phyloP scores from a whole-genome alignment of 768 basidiomycete species.

The Rhizopogon roseolus region DNA sequence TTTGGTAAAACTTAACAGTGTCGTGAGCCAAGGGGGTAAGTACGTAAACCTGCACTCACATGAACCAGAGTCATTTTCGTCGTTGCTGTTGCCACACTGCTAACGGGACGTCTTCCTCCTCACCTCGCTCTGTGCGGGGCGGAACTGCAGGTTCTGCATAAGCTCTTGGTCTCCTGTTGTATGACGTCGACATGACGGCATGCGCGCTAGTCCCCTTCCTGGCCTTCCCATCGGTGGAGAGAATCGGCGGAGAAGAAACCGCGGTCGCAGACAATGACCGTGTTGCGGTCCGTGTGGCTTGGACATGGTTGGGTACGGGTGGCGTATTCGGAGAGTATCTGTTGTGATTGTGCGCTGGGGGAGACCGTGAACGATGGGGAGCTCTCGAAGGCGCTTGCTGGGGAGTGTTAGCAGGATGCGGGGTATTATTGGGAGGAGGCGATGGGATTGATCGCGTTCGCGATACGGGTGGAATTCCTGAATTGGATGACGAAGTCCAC shows the following conservation, averaged over 20 bases:
- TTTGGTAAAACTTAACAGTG: background rate
- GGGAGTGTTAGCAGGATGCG: constrained; percentile 18
- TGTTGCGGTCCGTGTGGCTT: constrained; percentile 38
- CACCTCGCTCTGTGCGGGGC: constrained; percentile 30
- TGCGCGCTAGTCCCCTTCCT: constrained; percentile 68
- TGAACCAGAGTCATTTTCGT: constrained; percentile 19
- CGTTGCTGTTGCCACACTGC: constrained; percentile 78
- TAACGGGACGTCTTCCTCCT: constrained; percentile 79
- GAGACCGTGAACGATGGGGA: constrained; percentile 46
- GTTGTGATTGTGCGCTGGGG: constrained; percentile 39
- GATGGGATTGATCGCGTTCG: constrained; percentile 29
- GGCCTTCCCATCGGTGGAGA: constrained; percentile 43
- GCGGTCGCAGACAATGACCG: constrained; percentile 59
- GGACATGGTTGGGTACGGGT: constrained; percentile 20
- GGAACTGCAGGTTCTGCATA: constrained; percentile 30
- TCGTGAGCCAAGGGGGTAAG: background rate
- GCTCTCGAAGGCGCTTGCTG: constrained; percentile 21
- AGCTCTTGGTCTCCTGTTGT: constrained; percentile 37
- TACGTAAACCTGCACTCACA: background rate
- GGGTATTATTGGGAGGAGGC: constrained; percentile 24
- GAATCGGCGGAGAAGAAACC: constrained; percentile 27
- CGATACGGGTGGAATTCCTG: constrained; percentile 16
- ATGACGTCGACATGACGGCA: constrained; percentile 36
- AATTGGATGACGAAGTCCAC: constrained; percentile 26
- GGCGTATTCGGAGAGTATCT: constrained; percentile 25